Conservation (phyloP, 768 basidiomycete species). For the Boletellus sp. region DNA sequence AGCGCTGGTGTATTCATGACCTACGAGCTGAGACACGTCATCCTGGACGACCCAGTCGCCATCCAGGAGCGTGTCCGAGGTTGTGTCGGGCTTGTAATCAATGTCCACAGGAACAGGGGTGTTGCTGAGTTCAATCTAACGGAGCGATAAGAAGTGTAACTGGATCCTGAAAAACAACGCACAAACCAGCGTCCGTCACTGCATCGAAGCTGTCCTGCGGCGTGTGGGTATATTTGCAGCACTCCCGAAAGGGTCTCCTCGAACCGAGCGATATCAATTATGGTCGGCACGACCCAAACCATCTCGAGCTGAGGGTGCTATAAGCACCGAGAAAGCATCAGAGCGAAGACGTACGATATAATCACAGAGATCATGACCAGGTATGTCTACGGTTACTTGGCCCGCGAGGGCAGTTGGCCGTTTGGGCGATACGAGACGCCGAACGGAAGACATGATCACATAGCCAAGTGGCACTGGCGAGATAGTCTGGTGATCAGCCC, state of each 20-base stretch:
- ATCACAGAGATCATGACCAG: conserved; percentile 23
- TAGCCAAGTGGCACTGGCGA: too few relatives aligned
- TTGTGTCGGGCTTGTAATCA: conserved; percentile 5
- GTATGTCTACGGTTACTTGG: conserved; percentile 12
- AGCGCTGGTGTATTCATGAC: conserved; percentile 10
- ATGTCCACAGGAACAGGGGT: conserved; percentile 14
- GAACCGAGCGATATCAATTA: conserved; percentile 15
- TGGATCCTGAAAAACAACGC: not conserved
- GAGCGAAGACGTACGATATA: conserved; percentile 9
- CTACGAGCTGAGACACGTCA: conserved; percentile 18
- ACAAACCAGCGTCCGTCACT: conserved; percentile 17
- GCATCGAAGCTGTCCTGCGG: conserved; percentile 20
- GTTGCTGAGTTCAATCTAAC: conserved; percentile 24
- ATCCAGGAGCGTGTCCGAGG: conserved; percentile 9
- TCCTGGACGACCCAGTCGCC: conserved; percentile 29
- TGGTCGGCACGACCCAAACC: conserved; percentile 18
- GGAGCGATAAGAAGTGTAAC: not conserved
- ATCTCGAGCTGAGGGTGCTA: conserved; percentile 9
- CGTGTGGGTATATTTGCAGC: conserved; percentile 26
- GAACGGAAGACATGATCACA: conserved; percentile 14
- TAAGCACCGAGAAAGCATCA: conserved; percentile 1
- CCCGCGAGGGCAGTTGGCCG: conserved; percentile 12
- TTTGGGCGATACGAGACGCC: conserved; percentile 17
- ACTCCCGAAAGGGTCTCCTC: conserved; percentile 22
- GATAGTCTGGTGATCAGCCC: too few relatives aligned